Evolutionary conservation across 2,329 filamentous ascomycete genomes (phyloP).

Genomic region (Fusarium succisae): DNA sequence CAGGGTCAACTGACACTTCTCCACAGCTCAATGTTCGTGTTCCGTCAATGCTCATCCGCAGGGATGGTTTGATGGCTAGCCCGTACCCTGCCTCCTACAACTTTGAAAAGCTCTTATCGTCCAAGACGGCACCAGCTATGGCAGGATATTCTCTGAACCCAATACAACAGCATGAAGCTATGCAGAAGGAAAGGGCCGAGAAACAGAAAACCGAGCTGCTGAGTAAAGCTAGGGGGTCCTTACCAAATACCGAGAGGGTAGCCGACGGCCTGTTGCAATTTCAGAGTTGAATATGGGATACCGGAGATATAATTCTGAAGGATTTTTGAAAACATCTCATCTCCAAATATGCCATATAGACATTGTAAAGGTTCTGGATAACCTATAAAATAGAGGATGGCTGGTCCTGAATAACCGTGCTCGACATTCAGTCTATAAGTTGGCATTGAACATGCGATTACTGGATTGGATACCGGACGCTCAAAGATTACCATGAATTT

Average conservation of each 20-base stretch:
- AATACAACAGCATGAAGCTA: slow-evolving; percentile 58
- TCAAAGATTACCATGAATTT: slow-evolving; percentile 15
- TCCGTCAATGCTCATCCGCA: slow-evolving; percentile 69
- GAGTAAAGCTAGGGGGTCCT: slow-evolving; percentile 50
- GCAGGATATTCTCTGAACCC: slow-evolving; percentile 53
- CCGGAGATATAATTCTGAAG: not conserved
- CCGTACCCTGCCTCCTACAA: slow-evolving; percentile 54
- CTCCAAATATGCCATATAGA: not conserved
- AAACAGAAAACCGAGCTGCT: slow-evolving; percentile 55
- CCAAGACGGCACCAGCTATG: slow-evolving; percentile 47
- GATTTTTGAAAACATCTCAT: not conserved
- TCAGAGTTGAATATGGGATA: not conserved
- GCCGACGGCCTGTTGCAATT: slow-evolving; percentile 51
- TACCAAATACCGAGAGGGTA: slow-evolving; percentile 50
- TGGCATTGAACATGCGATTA: not conserved
- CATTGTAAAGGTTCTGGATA: not conserved
- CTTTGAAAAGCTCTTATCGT: slow-evolving; percentile 57
- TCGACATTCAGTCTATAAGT: not conserved
- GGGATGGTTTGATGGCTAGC: slow-evolving; percentile 60
- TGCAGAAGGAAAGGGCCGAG: slow-evolving; percentile 58
- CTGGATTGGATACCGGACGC: slow-evolving; percentile 8
- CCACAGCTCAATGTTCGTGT: slow-evolving; percentile 65
- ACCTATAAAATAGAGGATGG: not conserved
- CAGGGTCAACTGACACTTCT: slow-evolving; percentile 11
- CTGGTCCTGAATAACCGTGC: not conserved